Conservation (phyloP, 2,329 filamentous ascomycete genomes). For the Aspergillus aculeatinus region DNA sequence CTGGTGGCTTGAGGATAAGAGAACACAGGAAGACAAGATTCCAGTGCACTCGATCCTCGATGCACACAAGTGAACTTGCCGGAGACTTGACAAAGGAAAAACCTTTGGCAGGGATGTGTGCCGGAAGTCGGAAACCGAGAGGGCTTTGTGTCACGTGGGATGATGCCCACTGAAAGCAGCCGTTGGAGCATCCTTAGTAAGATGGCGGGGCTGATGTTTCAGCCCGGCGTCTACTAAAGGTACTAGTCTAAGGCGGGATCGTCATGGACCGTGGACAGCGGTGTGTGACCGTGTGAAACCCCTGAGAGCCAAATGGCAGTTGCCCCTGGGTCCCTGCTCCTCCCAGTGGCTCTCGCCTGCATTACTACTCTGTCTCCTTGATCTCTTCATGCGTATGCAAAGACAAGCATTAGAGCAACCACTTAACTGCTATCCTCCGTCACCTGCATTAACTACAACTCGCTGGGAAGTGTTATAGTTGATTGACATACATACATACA, state of each 20-base stretch:
- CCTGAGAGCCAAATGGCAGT: conserved; percentile 8
- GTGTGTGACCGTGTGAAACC: conserved; percentile 16
- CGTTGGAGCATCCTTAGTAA: background rate
- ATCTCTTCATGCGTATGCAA: background rate
- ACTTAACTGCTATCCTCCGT: background rate
- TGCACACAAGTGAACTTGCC: background rate
- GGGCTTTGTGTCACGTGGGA: conserved; percentile 7
- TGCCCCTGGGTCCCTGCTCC: conserved; percentile 19
- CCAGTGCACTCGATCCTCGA: conserved; percentile 3
- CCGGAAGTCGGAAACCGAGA: background rate
- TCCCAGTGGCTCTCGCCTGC: background rate
- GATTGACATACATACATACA: too few species aligned
- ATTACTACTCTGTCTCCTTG: too few species aligned
- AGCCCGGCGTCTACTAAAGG: conserved; percentile 2
- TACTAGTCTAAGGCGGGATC: conserved; percentile 11
- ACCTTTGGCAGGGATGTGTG: background rate
- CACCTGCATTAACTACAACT: background rate
- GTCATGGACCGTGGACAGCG: conserved; percentile 13
- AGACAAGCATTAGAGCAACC: background rate
- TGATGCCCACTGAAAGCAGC: conserved; percentile 1
- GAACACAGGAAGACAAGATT: background rate
- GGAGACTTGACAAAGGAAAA: background rate
- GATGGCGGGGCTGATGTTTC: conserved; percentile 10
- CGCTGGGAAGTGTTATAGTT: too few species aligned
- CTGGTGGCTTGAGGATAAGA: background rate